phyloP scores from a whole-genome alignment of 805 yeast species.

The Metschnikowia corniflorae region DNA sequence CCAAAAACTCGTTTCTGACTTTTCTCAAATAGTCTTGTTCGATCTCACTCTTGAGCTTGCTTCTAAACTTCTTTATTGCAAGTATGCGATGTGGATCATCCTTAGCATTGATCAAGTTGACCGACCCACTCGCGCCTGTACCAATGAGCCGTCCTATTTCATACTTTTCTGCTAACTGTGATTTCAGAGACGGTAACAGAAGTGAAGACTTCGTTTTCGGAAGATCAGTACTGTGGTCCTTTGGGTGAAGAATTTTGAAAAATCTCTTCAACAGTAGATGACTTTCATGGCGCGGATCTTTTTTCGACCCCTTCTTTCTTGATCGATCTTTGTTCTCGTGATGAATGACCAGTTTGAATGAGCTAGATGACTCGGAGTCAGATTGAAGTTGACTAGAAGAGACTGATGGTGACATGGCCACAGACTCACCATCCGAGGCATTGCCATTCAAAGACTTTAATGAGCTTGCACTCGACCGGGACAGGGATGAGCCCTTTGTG shows the following conservation, averaged over 20 bases:
- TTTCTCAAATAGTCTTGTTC: slow-evolving; percentile 70
- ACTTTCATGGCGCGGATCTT: slow-evolving; percentile 7
- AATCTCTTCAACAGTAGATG: slow-evolving; percentile 45
- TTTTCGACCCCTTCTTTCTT: slow-evolving; percentile 5
- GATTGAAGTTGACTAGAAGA: slow-evolving; percentile 3
- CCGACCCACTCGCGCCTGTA: slow-evolving; percentile 94
- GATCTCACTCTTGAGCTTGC: slow-evolving; percentile 58
- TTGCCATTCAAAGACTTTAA: slow-evolving; percentile 14
- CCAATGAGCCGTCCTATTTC: slow-evolving; percentile 75
- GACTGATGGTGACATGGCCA: slow-evolving; percentile 5
- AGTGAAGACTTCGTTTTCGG: slow-evolving; percentile 8
- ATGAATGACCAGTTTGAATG: slow-evolving; percentile 5
- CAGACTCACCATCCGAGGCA: slow-evolving; percentile 3
- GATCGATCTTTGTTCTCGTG: slow-evolving; percentile 2
- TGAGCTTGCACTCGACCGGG: slow-evolving; percentile 25
- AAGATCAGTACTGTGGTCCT: slow-evolving; percentile 12
- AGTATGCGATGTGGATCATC: slow-evolving; percentile 52
- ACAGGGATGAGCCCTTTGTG: slow-evolving; percentile 24
- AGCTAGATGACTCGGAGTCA: slow-evolving; percentile 11
- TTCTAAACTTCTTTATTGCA: slow-evolving; percentile 85
- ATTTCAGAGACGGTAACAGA: slow-evolving; percentile 12
- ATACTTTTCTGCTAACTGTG: slow-evolving; percentile 49
- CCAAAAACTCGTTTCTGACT: slow-evolving; percentile 76
- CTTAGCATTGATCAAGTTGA: slow-evolving; percentile 66
- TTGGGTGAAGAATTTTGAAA: slow-evolving; percentile 45